Evolutionary conservation across 805 yeast genomes (phyloP), one percentile per base, ranked within the genome.

Genomic region (Zygosaccharomyces rouxii): DNA sequence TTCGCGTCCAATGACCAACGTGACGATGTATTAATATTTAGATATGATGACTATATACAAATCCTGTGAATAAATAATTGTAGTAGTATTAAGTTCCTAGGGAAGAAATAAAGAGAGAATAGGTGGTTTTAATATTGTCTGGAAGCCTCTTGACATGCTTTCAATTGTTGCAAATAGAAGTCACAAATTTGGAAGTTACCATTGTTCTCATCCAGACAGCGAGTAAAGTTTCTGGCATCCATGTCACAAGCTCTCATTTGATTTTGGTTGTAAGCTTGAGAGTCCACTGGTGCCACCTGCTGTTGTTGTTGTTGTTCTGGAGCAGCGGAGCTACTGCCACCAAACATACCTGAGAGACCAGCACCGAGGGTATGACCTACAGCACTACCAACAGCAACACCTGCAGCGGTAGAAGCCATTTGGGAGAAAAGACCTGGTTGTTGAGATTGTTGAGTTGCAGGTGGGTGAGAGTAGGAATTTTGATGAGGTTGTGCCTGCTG

Each of bases 371-470:
- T 89, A 77, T 94, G 99, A 54, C 99, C 99, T 47, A 92, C 83
- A 53, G 98, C 84, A 45, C 97, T 88, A 62, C 99, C 99, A 49
- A 94, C 97, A 47, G 98, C 99, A 39, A 94, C 99, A 83, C 99
- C 99, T 43, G 98, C 99, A 48, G 99, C 99, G 42, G 99, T 94
- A 42, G 95, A 77, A 35, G 98, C 98, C 99, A 94, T 94, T 73
- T 94, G 95, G 51, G 92, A 86, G 63, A 92, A 90, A 67, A 92
- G 62, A 62, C 98, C 97, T 42, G 97, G 97, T 60, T 77, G 80
- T 59, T 62, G 64, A 35, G 80, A 78, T 64, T 75, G 84, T 46
- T 77, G 72, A 53, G 57, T 55, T 64, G 78, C 73, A 66, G 78
- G 76, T 65, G 78, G 81, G 63, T 79, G 78, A 55, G 83, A 60